Evolutionary conservation across 176 grass and related monocot species (phyloP), one percentile per base, ranked within the genome.

Genomic region (Eleusine indica): DNA sequence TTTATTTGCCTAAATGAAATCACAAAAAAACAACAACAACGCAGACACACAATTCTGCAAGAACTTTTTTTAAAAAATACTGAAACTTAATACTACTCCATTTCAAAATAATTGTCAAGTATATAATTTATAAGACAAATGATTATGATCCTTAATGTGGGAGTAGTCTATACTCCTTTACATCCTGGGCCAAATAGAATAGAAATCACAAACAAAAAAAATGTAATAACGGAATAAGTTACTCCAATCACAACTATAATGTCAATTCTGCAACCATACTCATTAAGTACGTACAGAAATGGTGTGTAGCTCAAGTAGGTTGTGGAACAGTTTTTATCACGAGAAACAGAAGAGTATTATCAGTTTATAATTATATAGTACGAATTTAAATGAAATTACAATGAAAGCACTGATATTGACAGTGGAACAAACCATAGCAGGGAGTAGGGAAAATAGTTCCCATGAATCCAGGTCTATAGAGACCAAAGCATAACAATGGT

Each of bases 61-160:
- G 28, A 66, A 67, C 47, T 60, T 12, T 0, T 56, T 73, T 15
- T 53, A 25, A 25, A 40, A 11, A 42, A 74, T 44, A 73, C 13
- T 77, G 74, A 82, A 82, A 37, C n/a, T 28, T 78, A 54, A 44
- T 54, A 54, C 65, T 54, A 16, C 52, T 54, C 52, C 52, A 54
- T 54, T 54, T 54, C 16, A 19, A 54, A 54, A 54, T 19, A 54
- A 15, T 54, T 19, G 15, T 19, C 53, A 57, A 53, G 51, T 53
- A 53, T 17, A 44, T 42, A 78, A 56, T 83, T 42, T 72, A 22
- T 66, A 56, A 72, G 44, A 53, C 51, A 21, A 64, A 65, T 66
- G 35, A n/a, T 37, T 65, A 71, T 14, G 44, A 66, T 57, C 12
- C 37, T 35, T 72, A 83, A 77, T n/a, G 30, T 67, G 43, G 17